Evolutionary conservation across 2,329 filamentous ascomycete species (phyloP), one percentile per base, ranked within the genome.

Genomic region (Botrytis fragariae): DNA sequence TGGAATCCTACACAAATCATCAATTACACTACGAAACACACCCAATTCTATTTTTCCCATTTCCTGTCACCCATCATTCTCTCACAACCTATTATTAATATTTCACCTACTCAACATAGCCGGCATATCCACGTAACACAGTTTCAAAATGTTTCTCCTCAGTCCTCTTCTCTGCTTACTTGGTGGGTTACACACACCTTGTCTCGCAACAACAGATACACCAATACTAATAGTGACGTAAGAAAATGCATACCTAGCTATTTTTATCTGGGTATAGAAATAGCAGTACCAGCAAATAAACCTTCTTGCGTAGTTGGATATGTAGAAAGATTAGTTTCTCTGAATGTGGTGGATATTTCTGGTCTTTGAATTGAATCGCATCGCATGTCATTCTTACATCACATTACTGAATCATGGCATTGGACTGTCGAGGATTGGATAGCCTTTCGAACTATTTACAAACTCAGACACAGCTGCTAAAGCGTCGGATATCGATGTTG

Each of bases 261-360:
- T 54, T 25, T 45, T 25, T 25, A 20, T 25, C 8, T 25, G 3
- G 22, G 45, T 2, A 45, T 48, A 20, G 3, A 0, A 3, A 48
- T 48, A 25, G 48, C 1, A 54, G 16, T 1, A n/a, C 2, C 0
- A 6, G 16, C 16, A 16, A 7, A n/a, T 54, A 54, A 5, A n/a
- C 6, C n/a, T 54, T 54, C 0, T 4, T 14, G 0, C 5, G 0
- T 7, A 14, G 25, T 54, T n/a, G 0, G 1, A n/a, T 7, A 16
- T n/a, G 16, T n/a, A 3, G 25, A 16, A n/a, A n/a, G 0, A 7
- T n/a, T 54, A 1, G 2, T 54, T 16, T n/a, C 12, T n/a, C 25
- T n/a, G 25, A 25, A 5, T 54, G 12, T 54, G 48, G 8, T 48
- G 45, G 20, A 54, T 54, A 54, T 54, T 54, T n/a, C 14, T n/a